Conservation (phyloP, 495 filamentous ascomycete genomes). For the Bryoglossum gracile region DNA sequence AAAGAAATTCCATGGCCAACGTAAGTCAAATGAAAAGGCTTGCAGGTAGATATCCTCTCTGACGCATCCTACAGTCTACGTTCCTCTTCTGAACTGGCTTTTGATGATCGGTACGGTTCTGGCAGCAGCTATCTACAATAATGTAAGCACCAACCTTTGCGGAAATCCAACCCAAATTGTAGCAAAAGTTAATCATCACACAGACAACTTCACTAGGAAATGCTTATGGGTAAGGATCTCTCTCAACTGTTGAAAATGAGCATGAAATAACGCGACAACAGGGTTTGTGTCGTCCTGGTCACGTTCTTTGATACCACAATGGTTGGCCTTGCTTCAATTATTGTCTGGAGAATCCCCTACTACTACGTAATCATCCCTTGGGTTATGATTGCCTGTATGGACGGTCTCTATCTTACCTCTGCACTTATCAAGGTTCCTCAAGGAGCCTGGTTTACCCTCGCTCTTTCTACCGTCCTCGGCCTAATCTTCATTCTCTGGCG, state of each 20-base stretch:
- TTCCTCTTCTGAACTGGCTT: slow-evolving; percentile 64
- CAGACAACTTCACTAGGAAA: slow-evolving; percentile 43
- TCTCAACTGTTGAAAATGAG: not conserved
- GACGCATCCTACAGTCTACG: slow-evolving; percentile 39
- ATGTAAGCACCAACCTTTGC: slow-evolving; percentile 39
- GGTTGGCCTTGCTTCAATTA: slow-evolving; percentile 55
- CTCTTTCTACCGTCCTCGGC: slow-evolving; percentile 48
- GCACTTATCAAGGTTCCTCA: slow-evolving; percentile 61
- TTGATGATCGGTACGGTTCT: slow-evolving; percentile 65
- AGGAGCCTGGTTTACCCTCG: slow-evolving; percentile 68
- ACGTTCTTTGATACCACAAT: slow-evolving; percentile 67
- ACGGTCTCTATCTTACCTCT: slow-evolving; percentile 58
- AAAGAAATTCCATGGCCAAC: slow-evolving; percentile 55
- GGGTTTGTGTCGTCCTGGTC: slow-evolving; percentile 63
- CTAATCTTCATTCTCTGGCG: slow-evolving; percentile 60
- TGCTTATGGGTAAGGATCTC: slow-evolving; percentile 32
- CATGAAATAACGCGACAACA: not conserved
- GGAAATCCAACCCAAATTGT: not conserved
- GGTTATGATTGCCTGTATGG: slow-evolving; percentile 55
- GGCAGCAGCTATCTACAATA: slow-evolving; percentile 62
- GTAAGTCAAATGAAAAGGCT: slow-evolving; percentile 3
- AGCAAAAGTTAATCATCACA: not conserved
- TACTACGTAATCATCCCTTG: slow-evolving; percentile 28
- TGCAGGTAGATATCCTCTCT: not conserved
- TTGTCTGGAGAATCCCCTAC: slow-evolving; percentile 52